phyloP scores from a whole-genome alignment of 129 eudicot species.

The Smallanthus sonchifolius region DNA sequence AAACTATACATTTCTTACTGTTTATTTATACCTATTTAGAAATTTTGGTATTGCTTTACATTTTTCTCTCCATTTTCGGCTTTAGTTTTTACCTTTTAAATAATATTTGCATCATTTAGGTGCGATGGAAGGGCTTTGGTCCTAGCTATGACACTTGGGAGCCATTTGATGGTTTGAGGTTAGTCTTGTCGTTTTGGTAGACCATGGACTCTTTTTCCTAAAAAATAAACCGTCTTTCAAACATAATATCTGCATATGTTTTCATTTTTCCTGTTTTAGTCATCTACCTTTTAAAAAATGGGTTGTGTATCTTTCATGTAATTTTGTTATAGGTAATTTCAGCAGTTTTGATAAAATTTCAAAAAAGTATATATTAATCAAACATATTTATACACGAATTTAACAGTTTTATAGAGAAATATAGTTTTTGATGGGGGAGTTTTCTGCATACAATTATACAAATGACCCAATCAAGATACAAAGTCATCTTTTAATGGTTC shows the following conservation, averaged over 20 bases:
- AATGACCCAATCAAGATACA: not conserved
- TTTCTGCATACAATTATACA: not conserved
- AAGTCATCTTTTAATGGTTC: not conserved
- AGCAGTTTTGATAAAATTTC: not conserved
- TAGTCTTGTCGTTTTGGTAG: not conserved
- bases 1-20: not conserved
- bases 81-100: not conserved
- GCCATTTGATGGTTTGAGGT: conserved; percentile 64
- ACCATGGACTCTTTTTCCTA: not conserved
- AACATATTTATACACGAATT: not conserved
- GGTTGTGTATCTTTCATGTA: not conserved
- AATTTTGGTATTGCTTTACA: not conserved
- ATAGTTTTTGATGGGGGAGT: not conserved
- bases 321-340: not conserved
- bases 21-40: not conserved
- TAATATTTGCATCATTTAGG: conserved; percentile 29
- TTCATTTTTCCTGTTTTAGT: not conserved
- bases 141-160: conserved; percentile 78
- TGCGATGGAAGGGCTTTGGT: conserved; percentile 82
- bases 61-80: not conserved
- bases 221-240: not conserved
- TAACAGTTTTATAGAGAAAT: not conserved
- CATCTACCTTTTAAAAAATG: not conserved
- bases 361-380: not conserved
- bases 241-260: not conserved